These are phyloP conservation scores for Chaetomium strumarium DNA, from an alignment of 2,329 filamentous ascomycete species.

Conservation along the genomic window DNA sequence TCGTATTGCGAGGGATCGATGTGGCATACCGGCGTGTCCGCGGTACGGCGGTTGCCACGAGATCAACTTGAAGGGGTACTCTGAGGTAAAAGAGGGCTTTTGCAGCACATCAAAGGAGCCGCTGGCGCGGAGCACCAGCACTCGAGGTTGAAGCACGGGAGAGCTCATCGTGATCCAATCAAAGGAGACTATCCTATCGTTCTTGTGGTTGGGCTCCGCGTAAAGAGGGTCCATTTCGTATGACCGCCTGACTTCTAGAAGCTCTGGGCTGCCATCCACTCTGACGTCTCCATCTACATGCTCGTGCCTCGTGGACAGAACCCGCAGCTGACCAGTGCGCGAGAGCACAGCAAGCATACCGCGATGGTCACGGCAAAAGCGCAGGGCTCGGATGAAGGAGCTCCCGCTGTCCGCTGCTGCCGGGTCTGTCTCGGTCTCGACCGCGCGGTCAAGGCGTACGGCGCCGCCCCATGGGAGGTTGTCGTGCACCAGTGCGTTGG, in stretches of 20 bases:
- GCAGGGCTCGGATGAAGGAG: conserved; percentile 56
- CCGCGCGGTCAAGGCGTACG: conserved; percentile 51
- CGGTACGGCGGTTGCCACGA: conserved; percentile 56
- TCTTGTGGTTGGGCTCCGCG: conserved; percentile 44
- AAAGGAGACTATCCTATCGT: conserved; percentile 60
- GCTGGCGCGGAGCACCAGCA: conserved; percentile 54
- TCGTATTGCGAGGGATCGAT: not conserved
- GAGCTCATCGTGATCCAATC: conserved; percentile 60
- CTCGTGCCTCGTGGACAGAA: conserved; percentile 54
- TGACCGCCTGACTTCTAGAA: conserved; percentile 54
- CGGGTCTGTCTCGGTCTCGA: conserved; percentile 48
- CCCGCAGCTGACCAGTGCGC: conserved; percentile 56
- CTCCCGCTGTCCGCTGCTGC: conserved; percentile 49
- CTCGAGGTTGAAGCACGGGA: conserved; percentile 49
- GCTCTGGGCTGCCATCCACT: conserved; percentile 47
- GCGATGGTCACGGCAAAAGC: conserved; percentile 57
- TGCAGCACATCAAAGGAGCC: conserved; percentile 57
- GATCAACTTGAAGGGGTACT: conserved; percentile 54
- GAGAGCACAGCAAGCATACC: conserved; percentile 58
- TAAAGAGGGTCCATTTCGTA: conserved; percentile 58
- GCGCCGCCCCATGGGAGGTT: conserved; percentile 58
- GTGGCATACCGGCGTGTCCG: conserved; percentile 44
- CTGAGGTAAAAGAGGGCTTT: conserved; percentile 52
- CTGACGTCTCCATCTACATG: conserved; percentile 36
- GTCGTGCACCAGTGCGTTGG: conserved; percentile 54